Evolutionary conservation across 352 stramenopile species (phyloP).

Genomic region (Phytopythium chamaehyphon): DNA sequence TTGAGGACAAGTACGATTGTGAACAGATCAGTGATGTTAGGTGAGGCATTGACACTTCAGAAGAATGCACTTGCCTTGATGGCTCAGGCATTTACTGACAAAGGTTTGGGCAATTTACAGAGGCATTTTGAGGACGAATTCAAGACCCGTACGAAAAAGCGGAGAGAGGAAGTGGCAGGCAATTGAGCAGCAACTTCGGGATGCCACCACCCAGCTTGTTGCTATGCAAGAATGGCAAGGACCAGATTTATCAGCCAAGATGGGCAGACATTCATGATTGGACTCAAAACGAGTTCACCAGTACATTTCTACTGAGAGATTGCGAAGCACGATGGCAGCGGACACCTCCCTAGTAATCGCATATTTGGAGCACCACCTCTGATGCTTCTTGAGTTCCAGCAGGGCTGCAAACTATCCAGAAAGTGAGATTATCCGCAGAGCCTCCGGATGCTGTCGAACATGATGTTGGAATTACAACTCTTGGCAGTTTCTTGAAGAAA

Average conservation of each 20-base stretch:
- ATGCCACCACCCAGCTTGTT: conserved; percentile 5
- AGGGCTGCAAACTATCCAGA: conserved; percentile 30
- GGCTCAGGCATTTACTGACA: neutral
- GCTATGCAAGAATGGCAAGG: neutral
- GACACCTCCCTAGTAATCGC: conserved; percentile 41
- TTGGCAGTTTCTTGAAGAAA: conserved; percentile 1
- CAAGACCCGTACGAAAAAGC: conserved; percentile 21
- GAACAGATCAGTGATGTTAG: conserved; percentile 16
- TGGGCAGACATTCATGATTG: conserved; percentile 10
- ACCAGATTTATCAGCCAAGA: neutral
- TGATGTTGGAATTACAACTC: too few relatives aligned
- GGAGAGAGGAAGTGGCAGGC: conserved; percentile 11
- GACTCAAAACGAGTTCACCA: conserved; percentile 21
- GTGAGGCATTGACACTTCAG: conserved; percentile 10
- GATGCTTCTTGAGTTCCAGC: conserved; percentile 24
- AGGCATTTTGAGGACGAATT: conserved; percentile 12
- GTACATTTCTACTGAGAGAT: conserved; percentile 18
- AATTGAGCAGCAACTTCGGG: conserved; percentile 12
- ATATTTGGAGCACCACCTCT: conserved; percentile 44
- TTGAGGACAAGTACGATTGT: conserved; percentile 19
- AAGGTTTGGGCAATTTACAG: neutral
- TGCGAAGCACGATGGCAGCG: conserved; percentile 32
- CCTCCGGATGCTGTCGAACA: neutral
- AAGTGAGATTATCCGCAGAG: conserved; percentile 5
- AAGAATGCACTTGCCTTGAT: conserved; percentile 22